phyloP scores from a whole-genome alignment of 345 rosid genomes.

The Pugionium dolabratum region DNA sequence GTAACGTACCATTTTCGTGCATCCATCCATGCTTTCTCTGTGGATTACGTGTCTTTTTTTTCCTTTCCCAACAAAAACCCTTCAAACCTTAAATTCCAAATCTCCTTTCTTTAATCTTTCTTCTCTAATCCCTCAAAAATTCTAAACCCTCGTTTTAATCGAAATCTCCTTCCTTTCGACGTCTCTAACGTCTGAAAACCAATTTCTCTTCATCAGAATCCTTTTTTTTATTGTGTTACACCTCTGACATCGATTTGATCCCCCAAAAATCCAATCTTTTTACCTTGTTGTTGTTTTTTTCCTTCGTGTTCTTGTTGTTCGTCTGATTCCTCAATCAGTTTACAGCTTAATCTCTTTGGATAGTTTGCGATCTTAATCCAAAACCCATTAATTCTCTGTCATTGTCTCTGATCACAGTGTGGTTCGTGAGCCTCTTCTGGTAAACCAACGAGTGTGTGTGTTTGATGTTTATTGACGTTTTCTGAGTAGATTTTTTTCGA shows the following conservation, averaged over 20 bases:
- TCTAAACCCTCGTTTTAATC: not conserved
- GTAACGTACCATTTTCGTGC: slow-evolving; percentile 21
- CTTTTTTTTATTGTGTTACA: not conserved
- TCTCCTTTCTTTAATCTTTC: not conserved
- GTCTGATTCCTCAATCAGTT: not conserved
- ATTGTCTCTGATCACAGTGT: not conserved
- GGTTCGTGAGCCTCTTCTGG: too few species aligned
- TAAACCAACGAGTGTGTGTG: not conserved
- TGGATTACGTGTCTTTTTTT: slow-evolving; percentile 25
- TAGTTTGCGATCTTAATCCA: not conserved
- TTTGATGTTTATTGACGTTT: slow-evolving; percentile 3
- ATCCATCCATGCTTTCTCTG: not conserved
- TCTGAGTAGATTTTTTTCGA: not conserved
- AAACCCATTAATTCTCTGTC: not conserved
- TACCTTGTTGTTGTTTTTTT: not conserved
- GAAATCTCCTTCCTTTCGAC: slow-evolving; percentile 2
- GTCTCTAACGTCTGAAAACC: not conserved
- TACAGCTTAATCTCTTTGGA: not conserved
- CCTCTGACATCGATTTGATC: not conserved
- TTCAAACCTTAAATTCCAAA: not conserved
- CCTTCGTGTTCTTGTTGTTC: not conserved
- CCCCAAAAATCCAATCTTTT: not conserved
- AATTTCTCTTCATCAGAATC: not conserved
- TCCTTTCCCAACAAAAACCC: slow-evolving; percentile 3
- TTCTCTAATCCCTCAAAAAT: not conserved